Base-by-base conservation (phyloP, 2,329 filamentous ascomycete genomes). In the Fusarium sp. region DNA sequence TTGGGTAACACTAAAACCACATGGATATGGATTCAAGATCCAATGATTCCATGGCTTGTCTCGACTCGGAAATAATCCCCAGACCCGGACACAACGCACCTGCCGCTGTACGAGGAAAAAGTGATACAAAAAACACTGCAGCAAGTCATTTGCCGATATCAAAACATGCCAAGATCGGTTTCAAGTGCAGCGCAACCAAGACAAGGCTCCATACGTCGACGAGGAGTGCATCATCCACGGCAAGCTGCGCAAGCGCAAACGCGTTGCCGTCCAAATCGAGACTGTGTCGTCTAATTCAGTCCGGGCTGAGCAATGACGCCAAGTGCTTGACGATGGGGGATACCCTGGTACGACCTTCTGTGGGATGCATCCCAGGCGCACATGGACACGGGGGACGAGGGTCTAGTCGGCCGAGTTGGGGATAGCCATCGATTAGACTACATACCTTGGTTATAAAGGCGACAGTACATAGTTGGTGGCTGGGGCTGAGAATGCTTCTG, bases 201-300 rank as follows among this genome's bases (percentile, higher is more conserved):
- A 41, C 41, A 41, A 39, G 19, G 14, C 8, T 31, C 14, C 27
- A 10, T 27, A 25, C 45, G 19, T 19, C 11, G 29, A 31, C 23
- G 36, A 37, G 44, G 45, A 21, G 45, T 53, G 56, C 53, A 58
- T 54, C 44, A 51, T 49, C 52, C 15, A 54, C 57, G 53, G 55
- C 47, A 63, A 63, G 60, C 55, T 65, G 51, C 60, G 67, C 67
- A 63, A 68, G 63, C 53, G 57, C 43, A 50, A 56, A 65, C 65
- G 62, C 53, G 57, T 67, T 53, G 35, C 57, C 42, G 43, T 51
- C 57, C 56, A 29, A 43, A 60, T 66, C 56, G 41, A 55, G 53
- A 46, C 48, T 27, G 25, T 41, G 36, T 56, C 44, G n/a, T 37
- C 45, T 46, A 47, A 11, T 37, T 45, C 44, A 47, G 46, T 41